phyloP scores from a whole-genome alignment of 371 early-diverging fungal genomes.

The Mucor velutinosus region DNA sequence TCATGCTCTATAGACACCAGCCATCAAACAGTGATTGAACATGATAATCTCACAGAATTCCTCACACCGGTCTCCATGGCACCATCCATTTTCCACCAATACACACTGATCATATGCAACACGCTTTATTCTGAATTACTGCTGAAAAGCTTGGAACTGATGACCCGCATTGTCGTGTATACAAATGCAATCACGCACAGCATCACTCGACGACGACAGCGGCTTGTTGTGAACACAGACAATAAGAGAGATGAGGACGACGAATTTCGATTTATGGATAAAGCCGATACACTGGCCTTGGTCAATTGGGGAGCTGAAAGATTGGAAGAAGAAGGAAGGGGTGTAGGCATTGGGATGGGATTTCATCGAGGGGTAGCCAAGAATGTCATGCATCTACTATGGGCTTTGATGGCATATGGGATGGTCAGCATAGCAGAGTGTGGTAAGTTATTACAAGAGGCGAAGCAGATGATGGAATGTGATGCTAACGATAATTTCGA shows the following conservation, averaged over 20 bases:
- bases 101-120: slow-evolving; percentile 40
- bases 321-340: slow-evolving; percentile 47
- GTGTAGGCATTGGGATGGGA: slow-evolving; percentile 48
- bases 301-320: slow-evolving; percentile 46
- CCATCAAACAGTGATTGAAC: slow-evolving; percentile 41
- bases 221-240: background rate
- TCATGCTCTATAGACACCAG: slow-evolving; percentile 32
- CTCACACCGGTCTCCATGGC: slow-evolving; percentile 35
- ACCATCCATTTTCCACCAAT: slow-evolving; percentile 45
- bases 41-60: slow-evolving; percentile 35
- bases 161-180: slow-evolving; percentile 41
- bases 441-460: slow-evolving; percentile 20
- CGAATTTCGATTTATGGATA: slow-evolving; percentile 23
- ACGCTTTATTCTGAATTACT: slow-evolving; percentile 41
- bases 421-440: slow-evolving; percentile 36
- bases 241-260: slow-evolving; percentile 6
- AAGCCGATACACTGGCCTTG: slow-evolving; percentile 30
- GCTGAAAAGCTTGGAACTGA: slow-evolving; percentile 33
- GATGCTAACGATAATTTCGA: background rate
- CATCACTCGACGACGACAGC: slow-evolving; percentile 17
- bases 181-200: slow-evolving; percentile 40
- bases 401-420: slow-evolving; percentile 43
- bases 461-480: too few species aligned
- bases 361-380: slow-evolving; percentile 47
- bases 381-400: slow-evolving; percentile 47